phyloP scores from a whole-genome alignment of 371 early-diverging fungal species.

The Mortierella sp. region DNA sequence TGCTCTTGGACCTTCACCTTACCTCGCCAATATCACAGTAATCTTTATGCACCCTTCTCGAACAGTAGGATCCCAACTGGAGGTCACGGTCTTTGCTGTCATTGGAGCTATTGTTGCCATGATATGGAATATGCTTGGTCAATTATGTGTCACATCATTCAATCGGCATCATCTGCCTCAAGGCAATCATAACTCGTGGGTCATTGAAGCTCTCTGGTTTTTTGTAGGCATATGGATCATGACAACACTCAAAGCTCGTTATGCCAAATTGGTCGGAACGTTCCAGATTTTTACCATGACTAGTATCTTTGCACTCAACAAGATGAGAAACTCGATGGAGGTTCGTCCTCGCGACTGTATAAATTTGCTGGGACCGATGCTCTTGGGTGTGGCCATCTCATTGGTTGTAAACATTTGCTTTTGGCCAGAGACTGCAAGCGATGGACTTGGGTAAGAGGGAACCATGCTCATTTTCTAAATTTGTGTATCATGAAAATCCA shows the following conservation, averaged over 20 bases:
- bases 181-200: conserved; percentile 4
- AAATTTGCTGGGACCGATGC: too few relatives aligned
- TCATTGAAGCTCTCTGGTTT: conserved; percentile 44
- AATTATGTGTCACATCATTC: not conserved
- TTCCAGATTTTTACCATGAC: conserved; percentile 43
- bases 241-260: conserved; percentile 34
- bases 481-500: not conserved
- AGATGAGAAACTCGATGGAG: not conserved
- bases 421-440: conserved; percentile 56
- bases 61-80: too few relatives aligned
- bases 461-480: not conserved
- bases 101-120: too few relatives aligned
- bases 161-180: not conserved
- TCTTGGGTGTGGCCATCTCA: conserved; percentile 30
- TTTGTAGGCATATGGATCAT: conserved; percentile 51
- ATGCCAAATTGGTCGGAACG: conserved; percentile 44
- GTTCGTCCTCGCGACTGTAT: not conserved
- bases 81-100: too few relatives aligned
- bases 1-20: too few relatives aligned
- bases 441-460: conserved; percentile 39
- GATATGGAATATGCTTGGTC: too few relatives aligned
- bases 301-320: conserved; percentile 19
- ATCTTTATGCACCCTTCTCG: too few relatives aligned
- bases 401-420: conserved; percentile 29
- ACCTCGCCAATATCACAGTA: too few relatives aligned